Conservation (phyloP, 306 rosid species). For the Abrus precatorius region DNA sequence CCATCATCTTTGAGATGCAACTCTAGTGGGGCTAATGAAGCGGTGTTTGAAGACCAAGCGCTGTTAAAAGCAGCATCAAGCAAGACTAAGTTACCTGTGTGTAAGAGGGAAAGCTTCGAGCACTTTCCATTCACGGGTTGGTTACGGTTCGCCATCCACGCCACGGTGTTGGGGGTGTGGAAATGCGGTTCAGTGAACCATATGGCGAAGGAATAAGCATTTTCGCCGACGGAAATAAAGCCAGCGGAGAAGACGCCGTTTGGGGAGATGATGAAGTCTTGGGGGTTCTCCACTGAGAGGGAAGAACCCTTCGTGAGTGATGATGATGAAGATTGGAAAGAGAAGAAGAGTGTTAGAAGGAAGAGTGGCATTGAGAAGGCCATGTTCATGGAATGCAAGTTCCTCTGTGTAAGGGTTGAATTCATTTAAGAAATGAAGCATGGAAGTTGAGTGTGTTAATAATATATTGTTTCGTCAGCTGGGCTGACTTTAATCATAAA, state of each 20-base stretch:
- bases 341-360: not conserved
- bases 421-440: not conserved
- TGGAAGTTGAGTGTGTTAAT: too few species aligned
- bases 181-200: conserved; percentile 35
- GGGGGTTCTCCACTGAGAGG: conserved; percentile 42
- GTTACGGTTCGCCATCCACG: conserved; percentile 64
- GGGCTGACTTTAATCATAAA: too few species aligned
- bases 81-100: conserved; percentile 42
- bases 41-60: conserved; percentile 48
- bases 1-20: conserved; percentile 50
- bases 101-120: conserved; percentile 52
- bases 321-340: not conserved
- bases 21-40: not conserved
- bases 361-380: not conserved
- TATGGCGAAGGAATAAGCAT: conserved; percentile 40
- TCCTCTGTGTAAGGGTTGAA: not conserved
- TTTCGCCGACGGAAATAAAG: conserved; percentile 5
- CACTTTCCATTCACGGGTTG: conserved; percentile 56
- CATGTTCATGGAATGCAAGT: not conserved
- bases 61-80: conserved; percentile 24
- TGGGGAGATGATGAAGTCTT: conserved; percentile 37
- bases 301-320: conserved; percentile 12
- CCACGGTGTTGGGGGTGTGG: conserved; percentile 10
- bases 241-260: conserved; percentile 46
- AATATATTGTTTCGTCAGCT: too few species aligned